A percentile compares a stretch with the other conserved stretches of the same genome.
phyloP scores from a whole-genome alignment of 1,139 yeast genomes.

The Kurtzmaniella quercitrusa region DNA sequence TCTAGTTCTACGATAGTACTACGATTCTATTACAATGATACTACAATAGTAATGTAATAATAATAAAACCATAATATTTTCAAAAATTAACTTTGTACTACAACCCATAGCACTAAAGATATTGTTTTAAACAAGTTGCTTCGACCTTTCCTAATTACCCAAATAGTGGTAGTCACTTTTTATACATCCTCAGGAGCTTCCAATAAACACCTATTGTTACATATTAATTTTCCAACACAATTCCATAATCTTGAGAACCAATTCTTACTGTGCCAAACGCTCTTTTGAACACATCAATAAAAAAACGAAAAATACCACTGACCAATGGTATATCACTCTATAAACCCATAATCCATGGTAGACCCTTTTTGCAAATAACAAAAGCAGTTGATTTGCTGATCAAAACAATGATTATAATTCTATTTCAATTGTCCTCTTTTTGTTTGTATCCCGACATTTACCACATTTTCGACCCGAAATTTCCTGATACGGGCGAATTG shows the following conservation, averaged over 20 bases:
- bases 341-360: neutral
- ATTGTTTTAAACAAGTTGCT: neutral
- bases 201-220: neutral
- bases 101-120: neutral
- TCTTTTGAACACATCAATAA: neutral
- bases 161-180: neutral
- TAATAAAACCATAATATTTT: too few relatives aligned
- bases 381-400: neutral
- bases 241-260: neutral
- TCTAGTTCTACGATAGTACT: too few relatives aligned
- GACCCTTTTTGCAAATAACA: neutral
- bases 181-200: neutral
- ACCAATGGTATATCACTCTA: neutral
- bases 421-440: neutral
- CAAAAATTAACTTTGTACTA: neutral
- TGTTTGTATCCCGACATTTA: neutral
- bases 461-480: constrained; percentile 1
- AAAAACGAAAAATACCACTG: neutral
- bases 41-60: too few relatives aligned
- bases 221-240: neutral
- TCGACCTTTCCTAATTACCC: neutral
- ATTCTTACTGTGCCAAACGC: neutral
- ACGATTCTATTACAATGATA: too few relatives aligned
- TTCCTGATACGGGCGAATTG: neutral
- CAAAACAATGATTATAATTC: neutral